A percentile compares a stretch with the other conserved stretches of the same genome.
Conservation (phyloP, 192 early-diverging fungal genomes). For the Coemansia furcata region DNA sequence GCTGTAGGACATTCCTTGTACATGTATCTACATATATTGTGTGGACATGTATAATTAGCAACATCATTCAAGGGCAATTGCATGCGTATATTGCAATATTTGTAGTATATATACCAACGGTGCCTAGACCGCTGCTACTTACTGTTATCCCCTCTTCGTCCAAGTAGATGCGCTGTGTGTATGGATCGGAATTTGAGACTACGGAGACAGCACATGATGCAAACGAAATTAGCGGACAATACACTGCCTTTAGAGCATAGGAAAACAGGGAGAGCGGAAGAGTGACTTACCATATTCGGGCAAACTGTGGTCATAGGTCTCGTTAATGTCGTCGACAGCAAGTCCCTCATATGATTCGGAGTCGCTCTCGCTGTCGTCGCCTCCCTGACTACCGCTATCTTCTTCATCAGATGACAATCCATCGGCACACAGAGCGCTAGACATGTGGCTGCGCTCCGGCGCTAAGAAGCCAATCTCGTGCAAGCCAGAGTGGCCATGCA, state of each 20-base stretch:
- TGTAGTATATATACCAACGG: background rate
- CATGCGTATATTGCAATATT: background rate
- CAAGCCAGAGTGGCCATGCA: constrained; percentile 5
- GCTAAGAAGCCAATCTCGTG: constrained; percentile 15
- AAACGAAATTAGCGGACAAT: background rate
- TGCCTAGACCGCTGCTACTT: constrained; percentile 5
- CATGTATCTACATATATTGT: background rate
- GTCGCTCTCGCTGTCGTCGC: constrained; percentile 34
- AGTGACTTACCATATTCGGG: constrained; percentile 42
- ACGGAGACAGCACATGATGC: background rate
- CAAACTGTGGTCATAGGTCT: constrained; percentile 50
- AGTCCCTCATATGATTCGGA: constrained; percentile 48
- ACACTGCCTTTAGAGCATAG: background rate
- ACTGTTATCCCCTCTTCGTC: constrained; percentile 70
- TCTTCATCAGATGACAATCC: constrained; percentile 14
- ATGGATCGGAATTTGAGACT: constrained; percentile 43
- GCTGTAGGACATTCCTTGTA: constrained; percentile 65
- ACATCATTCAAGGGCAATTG: background rate
- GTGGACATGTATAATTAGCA: background rate
- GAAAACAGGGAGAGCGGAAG: background rate
- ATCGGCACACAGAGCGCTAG: constrained; percentile 29
- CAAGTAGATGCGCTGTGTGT: constrained; percentile 55
- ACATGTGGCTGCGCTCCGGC: constrained; percentile 18
- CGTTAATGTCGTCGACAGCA: constrained; percentile 53
- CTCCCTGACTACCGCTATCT: constrained; percentile 24